Conservation (phyloP, 2,329 filamentous ascomycete genomes). For the Colletotrichum sp. region DNA sequence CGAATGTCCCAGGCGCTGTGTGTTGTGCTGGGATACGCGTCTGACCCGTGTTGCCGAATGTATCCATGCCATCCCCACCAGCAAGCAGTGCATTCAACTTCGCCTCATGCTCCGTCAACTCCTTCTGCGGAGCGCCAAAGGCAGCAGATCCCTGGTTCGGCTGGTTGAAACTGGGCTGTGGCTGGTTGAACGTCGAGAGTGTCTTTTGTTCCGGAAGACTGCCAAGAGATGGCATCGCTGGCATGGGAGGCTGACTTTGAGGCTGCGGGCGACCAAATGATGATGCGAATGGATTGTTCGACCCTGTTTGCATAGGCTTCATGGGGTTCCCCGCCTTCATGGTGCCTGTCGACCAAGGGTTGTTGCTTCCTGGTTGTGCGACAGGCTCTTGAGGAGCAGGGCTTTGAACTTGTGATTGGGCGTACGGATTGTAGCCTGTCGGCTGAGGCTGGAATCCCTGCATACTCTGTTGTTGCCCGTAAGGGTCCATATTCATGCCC, state of each 20-base stretch:
- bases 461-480: conserved; percentile 56
- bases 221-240: conserved; percentile 62
- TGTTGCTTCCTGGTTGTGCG: conserved; percentile 84
- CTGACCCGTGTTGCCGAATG: conserved; percentile 96
- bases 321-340: conserved; percentile 65
- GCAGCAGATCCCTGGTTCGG: conserved; percentile 33
- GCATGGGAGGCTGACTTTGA: conserved; percentile 61
- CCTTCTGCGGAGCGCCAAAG: conserved; percentile 49
- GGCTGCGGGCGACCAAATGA: conserved; percentile 69
- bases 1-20: conserved; percentile 93
- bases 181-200: conserved; percentile 61
- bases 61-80: conserved; percentile 91
- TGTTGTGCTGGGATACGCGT: conserved; percentile 95
- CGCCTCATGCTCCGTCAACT: conserved; percentile 68
- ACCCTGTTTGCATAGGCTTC: conserved; percentile 87
- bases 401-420: conserved; percentile 44
- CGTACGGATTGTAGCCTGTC: conserved; percentile 61
- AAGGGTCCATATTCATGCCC: conserved; percentile 74
- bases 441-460: conserved; percentile 56
- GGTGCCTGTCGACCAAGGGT: conserved; percentile 81
- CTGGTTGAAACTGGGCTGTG: conserved; percentile 39
- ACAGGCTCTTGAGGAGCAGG: conserved; percentile 61
- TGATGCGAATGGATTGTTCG: conserved; percentile 94
- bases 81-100: conserved; percentile 87
- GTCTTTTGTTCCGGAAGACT: conserved; percentile 86